Conservation (phyloP, 768 basidiomycete genomes). For the Leucogyrophana mollusca region DNA sequence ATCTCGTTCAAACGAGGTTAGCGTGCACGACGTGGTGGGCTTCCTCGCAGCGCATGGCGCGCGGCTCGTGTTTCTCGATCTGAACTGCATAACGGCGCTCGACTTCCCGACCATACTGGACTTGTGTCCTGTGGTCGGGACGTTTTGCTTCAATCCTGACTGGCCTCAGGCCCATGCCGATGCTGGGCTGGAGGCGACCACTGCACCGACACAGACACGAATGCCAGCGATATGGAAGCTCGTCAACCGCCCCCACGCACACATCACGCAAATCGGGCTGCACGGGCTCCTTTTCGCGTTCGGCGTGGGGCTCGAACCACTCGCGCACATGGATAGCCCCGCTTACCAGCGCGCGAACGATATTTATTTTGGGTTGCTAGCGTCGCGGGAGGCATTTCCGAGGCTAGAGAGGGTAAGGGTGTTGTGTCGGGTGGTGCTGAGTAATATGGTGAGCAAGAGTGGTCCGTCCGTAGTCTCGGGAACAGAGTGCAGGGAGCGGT, state of each 20-base stretch:
- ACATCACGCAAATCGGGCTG: conserved; percentile 61
- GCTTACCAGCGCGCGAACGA: conserved; percentile 61
- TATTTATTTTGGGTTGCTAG: conserved; percentile 53
- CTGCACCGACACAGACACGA: conserved; percentile 2
- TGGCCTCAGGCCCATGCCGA: no score
- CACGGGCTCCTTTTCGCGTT: conserved; percentile 72
- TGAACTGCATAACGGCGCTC: conserved; percentile 55
- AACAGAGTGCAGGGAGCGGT: conserved; percentile 43
- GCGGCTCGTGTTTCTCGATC: conserved; percentile 61
- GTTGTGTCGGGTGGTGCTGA: conserved; percentile 52
- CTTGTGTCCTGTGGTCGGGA: conserved; percentile 57
- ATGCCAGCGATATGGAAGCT: conserved; percentile 33
- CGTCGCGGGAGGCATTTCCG: conserved; percentile 57
- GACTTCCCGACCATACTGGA: conserved; percentile 62
- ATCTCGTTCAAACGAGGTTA: conserved; percentile 29
- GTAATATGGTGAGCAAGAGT: conserved; percentile 55
- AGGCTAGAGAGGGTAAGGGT: conserved; percentile 57
- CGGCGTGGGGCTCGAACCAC: conserved; percentile 46
- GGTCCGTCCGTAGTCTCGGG: conserved; percentile 60
- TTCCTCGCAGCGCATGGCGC: conserved; percentile 63
- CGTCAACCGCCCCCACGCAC: conserved; percentile 51
- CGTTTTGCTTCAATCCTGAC: conserved; percentile 74
- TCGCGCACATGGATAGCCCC: conserved; percentile 39
- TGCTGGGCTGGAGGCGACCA: no score
- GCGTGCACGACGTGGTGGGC: conserved; percentile 55